These are phyloP conservation scores for Penicillium sp. DNA, from an alignment of 2,329 filamentous ascomycete genomes.

Conservation along the genomic window DNA sequence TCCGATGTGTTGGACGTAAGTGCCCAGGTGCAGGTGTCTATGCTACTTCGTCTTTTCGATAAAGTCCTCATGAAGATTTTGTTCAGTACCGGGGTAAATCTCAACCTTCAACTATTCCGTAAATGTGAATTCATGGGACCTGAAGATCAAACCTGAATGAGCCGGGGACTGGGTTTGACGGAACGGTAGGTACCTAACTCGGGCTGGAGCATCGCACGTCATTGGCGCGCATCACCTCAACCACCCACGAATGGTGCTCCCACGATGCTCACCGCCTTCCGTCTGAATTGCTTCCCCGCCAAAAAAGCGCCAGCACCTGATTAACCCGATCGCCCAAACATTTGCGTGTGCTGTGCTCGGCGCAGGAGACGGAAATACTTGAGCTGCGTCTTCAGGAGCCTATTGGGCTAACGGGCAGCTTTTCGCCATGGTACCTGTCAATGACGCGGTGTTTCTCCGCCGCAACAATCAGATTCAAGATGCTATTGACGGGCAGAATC, in stretches of 20 bases:
- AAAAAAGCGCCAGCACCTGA: conserved; percentile 13
- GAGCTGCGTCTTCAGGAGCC: neutral
- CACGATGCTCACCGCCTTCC: conserved; percentile 16
- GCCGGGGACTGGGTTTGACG: too few relatives aligned
- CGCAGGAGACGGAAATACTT: conserved; percentile 22
- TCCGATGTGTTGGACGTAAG: too few relatives aligned
- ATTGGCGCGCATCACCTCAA: neutral
- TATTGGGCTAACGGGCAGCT: neutral
- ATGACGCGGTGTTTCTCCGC: conserved; percentile 45
- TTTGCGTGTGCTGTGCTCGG: conserved; percentile 28
- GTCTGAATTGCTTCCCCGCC: conserved; percentile 22
- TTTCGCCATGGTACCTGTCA: conserved; percentile 34
- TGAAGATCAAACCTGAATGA: too few relatives aligned
- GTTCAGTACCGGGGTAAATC: too few relatives aligned
- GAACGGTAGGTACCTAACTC: neutral
- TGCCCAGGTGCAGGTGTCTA: too few relatives aligned
- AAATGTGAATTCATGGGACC: too few relatives aligned
- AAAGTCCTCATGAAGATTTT: too few relatives aligned
- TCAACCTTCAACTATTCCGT: too few relatives aligned
- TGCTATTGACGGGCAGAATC: conserved; percentile 50
- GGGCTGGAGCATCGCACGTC: neutral
- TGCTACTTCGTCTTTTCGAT: too few relatives aligned
- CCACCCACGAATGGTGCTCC: too few relatives aligned
- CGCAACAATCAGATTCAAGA: conserved; percentile 54
- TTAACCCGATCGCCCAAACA: neutral